Percentiles rank a stretch among this genome's conserved stretches.
Evolutionary conservation across 495 filamentous ascomycete species (phyloP).

Genomic region (Aspergillus funiculosus): DNA sequence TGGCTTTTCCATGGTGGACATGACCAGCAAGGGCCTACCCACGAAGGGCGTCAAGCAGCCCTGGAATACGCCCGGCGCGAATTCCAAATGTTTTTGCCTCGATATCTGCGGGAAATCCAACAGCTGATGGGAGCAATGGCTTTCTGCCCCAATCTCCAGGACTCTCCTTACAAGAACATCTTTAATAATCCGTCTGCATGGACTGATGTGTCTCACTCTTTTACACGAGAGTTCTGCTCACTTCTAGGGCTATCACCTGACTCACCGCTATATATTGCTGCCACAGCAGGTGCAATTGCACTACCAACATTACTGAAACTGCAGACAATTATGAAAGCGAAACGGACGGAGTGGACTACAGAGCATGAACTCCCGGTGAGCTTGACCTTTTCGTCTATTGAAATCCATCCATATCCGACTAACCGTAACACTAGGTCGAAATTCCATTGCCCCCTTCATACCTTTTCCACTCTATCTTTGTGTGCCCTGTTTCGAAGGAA

Average conservation of each 20-base stretch:
- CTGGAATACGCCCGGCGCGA: slow-evolving; percentile 64
- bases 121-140: slow-evolving; percentile 72
- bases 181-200: slow-evolving; percentile 73
- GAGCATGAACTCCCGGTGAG: slow-evolving; percentile 77
- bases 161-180: slow-evolving; percentile 66
- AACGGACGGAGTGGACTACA: slow-evolving; percentile 91
- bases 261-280: slow-evolving; percentile 84
- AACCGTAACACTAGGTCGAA: slow-evolving; percentile 54
- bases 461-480: slow-evolving; percentile 94
- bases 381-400: not conserved
- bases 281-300: slow-evolving; percentile 86
- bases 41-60: slow-evolving; percentile 50
- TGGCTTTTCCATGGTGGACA: slow-evolving; percentile 62
- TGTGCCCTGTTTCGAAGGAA: slow-evolving; percentile 94
- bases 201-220: slow-evolving; percentile 72
- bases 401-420: slow-evolving; percentile 3
- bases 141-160: slow-evolving; percentile 59
- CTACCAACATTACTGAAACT: slow-evolving; percentile 80
- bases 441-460: slow-evolving; percentile 81
- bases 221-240: slow-evolving; percentile 93
- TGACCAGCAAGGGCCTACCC: slow-evolving; percentile 17
- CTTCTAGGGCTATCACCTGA: slow-evolving; percentile 80
- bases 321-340: slow-evolving; percentile 73
- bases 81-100: slow-evolving; percentile 59
- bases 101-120: slow-evolving; percentile 70